Evolutionary conservation across 495 filamentous ascomycete species (phyloP), one percentile per base, ranked within the genome.

Genomic region (Peziza echinospora): DNA sequence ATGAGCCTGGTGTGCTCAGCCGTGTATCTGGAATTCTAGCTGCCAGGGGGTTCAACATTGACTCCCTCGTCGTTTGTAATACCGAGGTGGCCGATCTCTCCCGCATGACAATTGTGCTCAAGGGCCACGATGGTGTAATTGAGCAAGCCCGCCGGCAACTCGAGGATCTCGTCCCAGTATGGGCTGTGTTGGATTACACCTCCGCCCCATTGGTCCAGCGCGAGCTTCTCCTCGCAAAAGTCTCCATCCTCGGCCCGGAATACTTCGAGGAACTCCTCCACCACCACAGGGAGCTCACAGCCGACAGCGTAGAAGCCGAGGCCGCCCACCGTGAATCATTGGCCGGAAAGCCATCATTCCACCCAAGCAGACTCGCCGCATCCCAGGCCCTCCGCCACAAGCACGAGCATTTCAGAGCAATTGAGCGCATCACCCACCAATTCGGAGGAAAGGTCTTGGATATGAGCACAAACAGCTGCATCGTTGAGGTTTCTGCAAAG

Each of bases 11-110:
- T 63, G 89, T 97, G 45, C 72, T 97, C 17, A 93, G 85, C 41
- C 84, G 89, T 48, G 82, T 97, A 9, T 94, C 89, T 8, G 89
- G 89, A 46, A 96, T 97, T 59, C 72, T 97, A 24, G 89, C 89
- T 13, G 89, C 89, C 23, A 73, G 89, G 34, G 89, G 89, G 48
- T 97, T 97, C 77, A 97, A 97, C 68, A 97, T 97, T 60, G 89
- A 97, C 72, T 87, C 81, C 47, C 68, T 97, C 47, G 89, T 97
- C 43, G 89, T 97, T 30, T 96, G 89, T 68, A 85, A 81, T 62
- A 97, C 89, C 39, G 89, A 94, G 64, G 87, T 97, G n/a, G 84
- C 84, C 53, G 87, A 97, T 55, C 67, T 97, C 24, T 92, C 84
- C 19, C 85, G 89, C 54, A 97, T 97, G 89, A 96, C 89, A 30